Evolutionary conservation across 805 yeast species (phyloP).

Genomic region (Spathaspora arborariae): DNA sequence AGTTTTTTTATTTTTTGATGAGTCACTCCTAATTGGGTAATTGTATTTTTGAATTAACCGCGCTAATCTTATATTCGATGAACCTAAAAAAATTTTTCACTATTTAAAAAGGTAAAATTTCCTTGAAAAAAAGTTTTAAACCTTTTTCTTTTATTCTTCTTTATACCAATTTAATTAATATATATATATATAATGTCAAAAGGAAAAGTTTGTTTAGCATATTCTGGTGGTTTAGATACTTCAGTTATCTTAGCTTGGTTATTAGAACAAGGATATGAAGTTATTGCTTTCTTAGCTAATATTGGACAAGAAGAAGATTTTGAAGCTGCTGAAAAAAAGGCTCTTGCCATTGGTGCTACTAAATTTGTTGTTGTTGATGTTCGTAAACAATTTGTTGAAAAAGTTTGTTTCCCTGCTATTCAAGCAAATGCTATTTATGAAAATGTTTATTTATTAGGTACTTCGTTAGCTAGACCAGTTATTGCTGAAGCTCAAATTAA

Average conservation of each 20-base stretch:
- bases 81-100: background rate
- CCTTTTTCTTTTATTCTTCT: background rate
- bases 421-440: slow-evolving; percentile 98
- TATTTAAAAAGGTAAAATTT: slow-evolving; percentile 1
- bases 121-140: slow-evolving; percentile 2
- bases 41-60: slow-evolving; percentile 6
- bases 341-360: slow-evolving; percentile 94
- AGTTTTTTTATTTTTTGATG: background rate
- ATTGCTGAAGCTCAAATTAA: slow-evolving; percentile 97
- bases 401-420: slow-evolving; percentile 92
- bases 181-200: slow-evolving; percentile 61
- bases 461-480: slow-evolving; percentile 98
- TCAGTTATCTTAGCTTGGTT: slow-evolving; percentile 97
- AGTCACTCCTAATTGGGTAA: slow-evolving; percentile 11
- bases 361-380: slow-evolving; percentile 93
- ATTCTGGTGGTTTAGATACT: slow-evolving; percentile 99
- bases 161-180: slow-evolving; percentile 1
- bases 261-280: slow-evolving; percentile 96
- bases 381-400: slow-evolving; percentile 90
- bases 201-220: slow-evolving; percentile 98
- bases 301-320: slow-evolving; percentile 99
- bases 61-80: slow-evolving; percentile 6
- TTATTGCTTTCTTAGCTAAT: slow-evolving; percentile 96
- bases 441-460: slow-evolving; percentile 93
- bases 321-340: slow-evolving; percentile 94